Base-by-base conservation (phyloP, 139 green algal genomes). In the Microglena sp. region DNA sequence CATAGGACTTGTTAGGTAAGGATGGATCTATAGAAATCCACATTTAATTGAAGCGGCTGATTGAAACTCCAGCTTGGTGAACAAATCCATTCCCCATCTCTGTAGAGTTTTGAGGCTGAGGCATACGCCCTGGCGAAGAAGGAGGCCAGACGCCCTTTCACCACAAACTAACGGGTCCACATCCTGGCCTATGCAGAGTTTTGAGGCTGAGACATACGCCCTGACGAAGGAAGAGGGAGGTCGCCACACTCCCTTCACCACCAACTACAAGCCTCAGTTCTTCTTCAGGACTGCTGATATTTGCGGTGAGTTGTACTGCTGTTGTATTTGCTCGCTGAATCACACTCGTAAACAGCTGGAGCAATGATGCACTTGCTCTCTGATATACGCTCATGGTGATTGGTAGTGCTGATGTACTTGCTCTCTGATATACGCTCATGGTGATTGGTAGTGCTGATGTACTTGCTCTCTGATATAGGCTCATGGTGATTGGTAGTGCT, bases 221-320 rank as follows among this genome's bases (percentile, higher is more conserved):
- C 79, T 99, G 44, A 93, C 79, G 55, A 98, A 99, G 83, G 92
- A 97, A 62, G 94, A 99, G 89, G 94, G 94, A 30, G 94, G 94
- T 21, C 81, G 94, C 29, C 94, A 99, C 84, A 99, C 87, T 24
- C 92, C 94, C 55, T 99, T 99, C 82, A 96, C 96, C 67, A 83
- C 77, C 66, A 97, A 96, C 77, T 99, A 99, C 85, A 85, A 88
- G 61, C 94, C 94, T 15, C 90, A 96, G 74, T 99, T 98, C 80
- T 99, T 95, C 82, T 86, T 99, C 67, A 78, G 94, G 30, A 98
- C 92, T 3, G 93, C 93, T 26, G 92, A 98, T 74, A 73, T 98
- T 15, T 93, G 89, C 26, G 91, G 84, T 83, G 30, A 11, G 72
- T 33, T 29, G 55, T n/a, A n/a, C n/a, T n/a, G n/a, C n/a, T 27